Evolutionary conservation across 2,329 filamentous ascomycete genomes (phyloP).

Genomic region (Xylariales sp.): DNA sequence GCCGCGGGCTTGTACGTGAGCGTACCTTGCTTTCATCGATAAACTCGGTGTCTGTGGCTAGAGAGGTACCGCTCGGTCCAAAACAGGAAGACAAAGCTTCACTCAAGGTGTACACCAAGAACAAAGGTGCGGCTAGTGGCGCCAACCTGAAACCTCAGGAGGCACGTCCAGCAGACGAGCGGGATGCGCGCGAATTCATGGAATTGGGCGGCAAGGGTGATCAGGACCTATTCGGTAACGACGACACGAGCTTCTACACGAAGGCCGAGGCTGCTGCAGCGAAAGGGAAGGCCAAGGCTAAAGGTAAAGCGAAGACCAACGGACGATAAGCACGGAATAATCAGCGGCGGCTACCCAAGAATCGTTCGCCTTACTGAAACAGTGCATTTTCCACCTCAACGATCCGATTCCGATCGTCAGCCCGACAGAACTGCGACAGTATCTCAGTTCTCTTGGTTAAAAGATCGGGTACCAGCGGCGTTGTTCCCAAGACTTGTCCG

Average conservation of each 20-base stretch:
- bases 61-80: conserved; percentile 53
- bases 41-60: conserved; percentile 61
- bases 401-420: too few relatives aligned
- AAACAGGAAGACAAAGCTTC: conserved; percentile 51
- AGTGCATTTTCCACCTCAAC: too few relatives aligned
- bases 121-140: conserved; percentile 44
- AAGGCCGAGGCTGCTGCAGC: conserved; percentile 31
- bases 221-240: conserved; percentile 67
- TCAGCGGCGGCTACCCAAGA: too few relatives aligned
- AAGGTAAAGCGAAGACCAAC: conserved; percentile 20
- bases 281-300: conserved; percentile 21
- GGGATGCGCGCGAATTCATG: conserved; percentile 72
- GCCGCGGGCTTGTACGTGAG: conserved; percentile 74
- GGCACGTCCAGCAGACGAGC: conserved; percentile 59
- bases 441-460: too few relatives aligned
- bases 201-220: conserved; percentile 84
- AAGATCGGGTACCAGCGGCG: too few relatives aligned
- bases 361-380: too few relatives aligned
- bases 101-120: conserved; percentile 74
- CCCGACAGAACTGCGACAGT: too few relatives aligned
- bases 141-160: conserved; percentile 48
- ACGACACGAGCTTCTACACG: conserved; percentile 48
- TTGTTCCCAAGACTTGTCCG: too few relatives aligned
- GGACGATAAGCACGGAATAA: conserved; percentile 14
- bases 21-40: conserved; percentile 79